Percentiles rank a stretch among this genome's conserved stretches.
These are phyloP conservation scores for Juglanconis oblonga DNA, from an alignment of 2,329 filamentous ascomycete species.

Conservation along the genomic window DNA sequence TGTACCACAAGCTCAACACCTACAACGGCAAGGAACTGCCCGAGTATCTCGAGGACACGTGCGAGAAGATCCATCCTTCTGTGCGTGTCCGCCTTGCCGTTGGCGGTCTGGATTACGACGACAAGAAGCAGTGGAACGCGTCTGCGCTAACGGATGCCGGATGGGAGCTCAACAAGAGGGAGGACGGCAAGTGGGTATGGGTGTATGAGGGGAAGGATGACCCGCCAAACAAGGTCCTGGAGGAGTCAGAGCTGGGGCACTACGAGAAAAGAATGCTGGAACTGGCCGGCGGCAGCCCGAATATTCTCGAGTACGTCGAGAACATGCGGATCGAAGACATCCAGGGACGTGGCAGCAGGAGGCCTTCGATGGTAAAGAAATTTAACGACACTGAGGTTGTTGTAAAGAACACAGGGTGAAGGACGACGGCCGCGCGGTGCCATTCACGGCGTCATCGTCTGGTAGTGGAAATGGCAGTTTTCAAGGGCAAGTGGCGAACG, in stretches of 20 bases:
- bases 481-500: too few species aligned
- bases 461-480: neutral
- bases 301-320: slow-evolving; percentile 42
- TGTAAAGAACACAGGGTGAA: neutral
- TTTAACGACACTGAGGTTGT: neutral
- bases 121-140: slow-evolving; percentile 45
- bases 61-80: slow-evolving; percentile 54
- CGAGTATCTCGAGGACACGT: slow-evolving; percentile 47
- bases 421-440: neutral
- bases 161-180: slow-evolving; percentile 41
- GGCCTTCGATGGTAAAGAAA: neutral
- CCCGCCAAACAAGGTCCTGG: slow-evolving; percentile 41
- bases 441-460: too few species aligned
- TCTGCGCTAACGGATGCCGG: slow-evolving; percentile 36
- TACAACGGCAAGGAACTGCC: slow-evolving; percentile 33
- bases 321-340: slow-evolving; percentile 18
- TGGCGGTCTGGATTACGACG: slow-evolving; percentile 47
- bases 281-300: slow-evolving; percentile 41
- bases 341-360: slow-evolving; percentile 7
- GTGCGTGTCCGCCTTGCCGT: slow-evolving; percentile 52
- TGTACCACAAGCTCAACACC: slow-evolving; percentile 44
- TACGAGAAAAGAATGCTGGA: slow-evolving; percentile 49
- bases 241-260: slow-evolving; percentile 52
- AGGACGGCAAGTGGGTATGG: slow-evolving; percentile 48
- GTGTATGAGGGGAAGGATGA: slow-evolving; percentile 46